Evolutionary conservation across 768 basidiomycete genomes (phyloP).

Genomic region (Rossbeevera mucosa): DNA sequence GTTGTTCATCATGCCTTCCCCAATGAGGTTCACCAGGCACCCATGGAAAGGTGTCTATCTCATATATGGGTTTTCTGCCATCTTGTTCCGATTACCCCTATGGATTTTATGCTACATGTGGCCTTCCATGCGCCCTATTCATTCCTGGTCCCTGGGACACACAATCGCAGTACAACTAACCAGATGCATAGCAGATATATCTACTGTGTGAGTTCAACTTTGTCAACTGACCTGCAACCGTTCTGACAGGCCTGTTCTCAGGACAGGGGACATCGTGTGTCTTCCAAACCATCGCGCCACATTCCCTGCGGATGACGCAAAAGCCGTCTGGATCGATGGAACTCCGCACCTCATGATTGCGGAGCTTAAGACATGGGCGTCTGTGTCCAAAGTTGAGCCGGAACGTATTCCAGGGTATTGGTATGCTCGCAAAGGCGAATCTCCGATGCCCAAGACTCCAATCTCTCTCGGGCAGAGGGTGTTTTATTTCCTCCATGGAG

Average conservation of each 20-base stretch:
- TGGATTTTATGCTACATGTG: slow-evolving; percentile 40
- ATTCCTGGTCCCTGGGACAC: slow-evolving; percentile 44
- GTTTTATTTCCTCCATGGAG: slow-evolving; percentile 61
- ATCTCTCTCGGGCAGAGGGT: slow-evolving; percentile 52
- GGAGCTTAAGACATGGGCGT: slow-evolving; percentile 25
- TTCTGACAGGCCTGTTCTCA: slow-evolving; percentile 1
- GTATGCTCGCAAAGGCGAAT: slow-evolving; percentile 41
- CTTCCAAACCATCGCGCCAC: slow-evolving; percentile 12
- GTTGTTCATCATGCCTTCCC: slow-evolving; percentile 6
- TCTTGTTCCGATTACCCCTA: slow-evolving; percentile 44
- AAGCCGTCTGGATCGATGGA: slow-evolving; percentile 33
- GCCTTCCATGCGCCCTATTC: slow-evolving; percentile 38
- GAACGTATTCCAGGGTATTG: slow-evolving; percentile 55
- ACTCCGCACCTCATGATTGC: slow-evolving; percentile 29
- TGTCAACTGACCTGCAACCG: background rate
- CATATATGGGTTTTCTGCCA: slow-evolving; percentile 36
- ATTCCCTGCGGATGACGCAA: slow-evolving; percentile 5
- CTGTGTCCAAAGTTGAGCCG: slow-evolving; percentile 35
- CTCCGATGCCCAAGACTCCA: slow-evolving; percentile 29
- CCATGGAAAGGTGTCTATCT: slow-evolving; percentile 49
- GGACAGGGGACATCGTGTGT: slow-evolving; percentile 4
- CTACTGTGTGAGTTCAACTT: slow-evolving; percentile 15
- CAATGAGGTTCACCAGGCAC: slow-evolving; percentile 26
- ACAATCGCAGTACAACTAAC: slow-evolving; percentile 34
- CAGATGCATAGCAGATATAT: slow-evolving; percentile 23